Base-by-base conservation (phyloP, 2,329 filamentous ascomycete genomes). In the Fusarium secorum region DNA sequence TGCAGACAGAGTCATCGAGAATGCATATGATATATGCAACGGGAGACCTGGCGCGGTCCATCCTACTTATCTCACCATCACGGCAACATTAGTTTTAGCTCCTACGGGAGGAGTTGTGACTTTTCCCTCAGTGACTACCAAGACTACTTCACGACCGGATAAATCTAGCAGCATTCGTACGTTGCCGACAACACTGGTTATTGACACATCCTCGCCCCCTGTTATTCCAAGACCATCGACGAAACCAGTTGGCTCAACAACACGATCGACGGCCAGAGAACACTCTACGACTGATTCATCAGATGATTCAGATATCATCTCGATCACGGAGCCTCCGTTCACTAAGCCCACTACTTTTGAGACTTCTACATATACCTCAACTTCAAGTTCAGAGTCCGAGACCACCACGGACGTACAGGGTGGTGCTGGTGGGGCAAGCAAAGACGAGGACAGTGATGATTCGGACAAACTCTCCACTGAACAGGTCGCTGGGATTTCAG, bases 1-100 rank as follows among this genome's bases (percentile, higher is more conserved):
- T 15, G 8, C 18, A 85, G 84, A 79, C 15, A 62, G 75, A 13
- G 79, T 82, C 33, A 83, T 85, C 5, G 80, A 86, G 58, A 81
- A 80, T 63, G 88, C 87, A n/a, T 87, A 86, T 70, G 75, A 79
- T 26, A 89, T 93, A 81, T 94, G 91, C 74, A 76, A 79, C 41
- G 83, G 81, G 8, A 78, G 88, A 63, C 74, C 79, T 5, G 80
- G 79, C 53, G 88, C 89, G 10, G 80, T 87, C 33, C 79, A 83
- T n/a, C 86, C 86, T 57, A 91, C 89, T 10, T 88, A 90, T 76
- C 77, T 81, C 24, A 85, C 85, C 26, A 84, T 91, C 54, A 86
- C 87, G 32, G 89, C 88, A 26, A 90, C 89, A 0, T 74, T 90
- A 30, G 77, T 87, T 41, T 68, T 79, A 48, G 78, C 77, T 7